These are phyloP conservation scores for Ceratocystis huliohia DNA, from an alignment of 2,329 filamentous ascomycete genomes.

Conservation along the genomic window DNA sequence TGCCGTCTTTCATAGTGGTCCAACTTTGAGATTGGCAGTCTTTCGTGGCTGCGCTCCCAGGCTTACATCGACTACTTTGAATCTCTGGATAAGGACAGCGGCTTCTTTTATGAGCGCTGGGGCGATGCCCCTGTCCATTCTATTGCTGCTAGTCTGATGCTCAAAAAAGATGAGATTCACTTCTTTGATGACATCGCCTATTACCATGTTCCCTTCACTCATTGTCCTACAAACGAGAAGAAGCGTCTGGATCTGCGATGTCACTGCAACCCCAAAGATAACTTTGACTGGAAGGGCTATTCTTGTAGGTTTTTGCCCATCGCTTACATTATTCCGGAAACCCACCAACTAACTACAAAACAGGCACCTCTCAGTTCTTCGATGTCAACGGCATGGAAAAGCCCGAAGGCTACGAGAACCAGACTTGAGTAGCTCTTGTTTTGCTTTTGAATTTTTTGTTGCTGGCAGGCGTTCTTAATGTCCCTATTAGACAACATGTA, in stretches of 20 bases:
- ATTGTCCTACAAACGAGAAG: slow-evolving; percentile 88
- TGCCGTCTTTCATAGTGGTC: slow-evolving; percentile 60
- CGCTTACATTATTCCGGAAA: slow-evolving; percentile 18
- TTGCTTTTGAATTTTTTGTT: slow-evolving; percentile 15
- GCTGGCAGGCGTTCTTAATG: slow-evolving; percentile 16
- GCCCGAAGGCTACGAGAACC: slow-evolving; percentile 71
- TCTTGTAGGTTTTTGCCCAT: slow-evolving; percentile 55
- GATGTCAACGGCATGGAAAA: slow-evolving; percentile 70
- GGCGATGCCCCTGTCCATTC: slow-evolving; percentile 95
- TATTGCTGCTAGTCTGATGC: slow-evolving; percentile 77
- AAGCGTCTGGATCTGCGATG: slow-evolving; percentile 74
- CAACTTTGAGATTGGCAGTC: slow-evolving; percentile 92
- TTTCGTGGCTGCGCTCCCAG: slow-evolving; percentile 84
- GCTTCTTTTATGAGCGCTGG: slow-evolving; percentile 99
- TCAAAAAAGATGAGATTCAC: slow-evolving; percentile 88
- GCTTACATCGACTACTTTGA: slow-evolving; percentile 87
- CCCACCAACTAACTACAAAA: background rate
- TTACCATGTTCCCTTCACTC: slow-evolving; percentile 94
- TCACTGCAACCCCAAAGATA: slow-evolving; percentile 87
- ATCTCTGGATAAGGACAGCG: slow-evolving; percentile 74
- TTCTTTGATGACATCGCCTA: slow-evolving; percentile 99
- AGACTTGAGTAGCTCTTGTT: slow-evolving; percentile 34
- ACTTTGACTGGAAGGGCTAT: slow-evolving; percentile 99
- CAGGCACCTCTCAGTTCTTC: slow-evolving; percentile 64
- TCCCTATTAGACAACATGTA: background rate